Conservation (phyloP, 1,139 yeast genomes). For the Saccharomyces pastorianus region DNA sequence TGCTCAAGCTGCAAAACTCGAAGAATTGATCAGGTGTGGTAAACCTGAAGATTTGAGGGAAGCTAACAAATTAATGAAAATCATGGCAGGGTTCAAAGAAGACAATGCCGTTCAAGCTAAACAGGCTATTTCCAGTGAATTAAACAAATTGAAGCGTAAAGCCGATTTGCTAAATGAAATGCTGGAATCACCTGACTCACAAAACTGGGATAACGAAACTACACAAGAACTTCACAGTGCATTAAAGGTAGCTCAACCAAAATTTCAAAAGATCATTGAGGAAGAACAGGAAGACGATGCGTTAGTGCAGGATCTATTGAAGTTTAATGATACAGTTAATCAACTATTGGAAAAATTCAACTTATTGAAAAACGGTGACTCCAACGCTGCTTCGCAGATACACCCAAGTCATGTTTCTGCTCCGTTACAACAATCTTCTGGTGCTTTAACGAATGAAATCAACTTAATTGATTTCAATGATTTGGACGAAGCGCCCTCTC, state of each 20-base stretch:
- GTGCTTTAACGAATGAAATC: slow-evolving; percentile 37
- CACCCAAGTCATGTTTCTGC: slow-evolving; percentile 30
- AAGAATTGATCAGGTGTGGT: slow-evolving; percentile 88
- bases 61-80: slow-evolving; percentile 89
- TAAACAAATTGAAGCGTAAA: slow-evolving; percentile 73
- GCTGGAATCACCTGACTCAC: slow-evolving; percentile 50
- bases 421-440: slow-evolving; percentile 24
- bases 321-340: slow-evolving; percentile 67
- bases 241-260: slow-evolving; percentile 75
- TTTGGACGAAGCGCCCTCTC: slow-evolving; percentile 28
- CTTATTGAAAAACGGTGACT: slow-evolving; percentile 55
- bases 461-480: slow-evolving; percentile 78
- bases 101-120: slow-evolving; percentile 57
- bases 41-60: slow-evolving; percentile 89
- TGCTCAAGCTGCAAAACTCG: slow-evolving; percentile 91
- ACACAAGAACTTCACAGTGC: slow-evolving; percentile 65
- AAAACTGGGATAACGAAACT: slow-evolving; percentile 58
- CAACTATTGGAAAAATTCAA: slow-evolving; percentile 58
- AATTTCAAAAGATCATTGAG: slow-evolving; percentile 66
- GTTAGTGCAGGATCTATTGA: slow-evolving; percentile 54
- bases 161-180: slow-evolving; percentile 80
- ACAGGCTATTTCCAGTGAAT: slow-evolving; percentile 72
- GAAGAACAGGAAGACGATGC: slow-evolving; percentile 63
- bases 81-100: slow-evolving; percentile 93
- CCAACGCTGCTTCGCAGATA: slow-evolving; percentile 50